Conservation (phyloP, 306 rosid genomes). For the Cucurbita maxima region DNA sequence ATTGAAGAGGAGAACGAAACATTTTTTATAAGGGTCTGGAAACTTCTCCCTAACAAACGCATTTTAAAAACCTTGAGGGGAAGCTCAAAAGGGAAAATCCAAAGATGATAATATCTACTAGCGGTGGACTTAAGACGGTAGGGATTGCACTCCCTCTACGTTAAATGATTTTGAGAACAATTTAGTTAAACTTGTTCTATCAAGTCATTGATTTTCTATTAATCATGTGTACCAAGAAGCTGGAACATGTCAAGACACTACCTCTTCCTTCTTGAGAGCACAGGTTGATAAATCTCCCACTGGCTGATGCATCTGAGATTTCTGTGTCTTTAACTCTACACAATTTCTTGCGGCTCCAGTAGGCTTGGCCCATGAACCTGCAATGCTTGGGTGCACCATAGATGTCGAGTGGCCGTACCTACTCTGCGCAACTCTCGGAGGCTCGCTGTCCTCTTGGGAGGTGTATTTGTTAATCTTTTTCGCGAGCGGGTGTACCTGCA, state of each 20-base stretch:
- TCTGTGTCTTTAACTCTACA: conserved; percentile 29
- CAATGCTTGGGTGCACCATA: conserved; percentile 16
- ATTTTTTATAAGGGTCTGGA: no score
- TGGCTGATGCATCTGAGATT: conserved; percentile 27
- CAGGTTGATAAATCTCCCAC: conserved; percentile 19
- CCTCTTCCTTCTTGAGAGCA: conserved; percentile 23
- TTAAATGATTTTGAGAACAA: background rate
- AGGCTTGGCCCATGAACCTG: conserved; percentile 22
- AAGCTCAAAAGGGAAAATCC: no score
- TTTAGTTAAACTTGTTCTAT: background rate
- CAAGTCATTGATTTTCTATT: background rate
- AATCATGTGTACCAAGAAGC: background rate
- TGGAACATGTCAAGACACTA: background rate
- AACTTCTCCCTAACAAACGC: no score
- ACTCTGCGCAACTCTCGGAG: conserved; percentile 16
- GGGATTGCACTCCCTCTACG: background rate
- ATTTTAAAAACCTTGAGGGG: no score
- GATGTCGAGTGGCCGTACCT: conserved; percentile 27
- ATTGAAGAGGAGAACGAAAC: no score
- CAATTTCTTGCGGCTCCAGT: conserved; percentile 15
- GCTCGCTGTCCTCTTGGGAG: conserved; percentile 24
- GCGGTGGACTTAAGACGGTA: no score
- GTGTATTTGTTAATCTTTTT: conserved; percentile 19
- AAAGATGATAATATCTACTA: no score
- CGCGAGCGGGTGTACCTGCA: conserved; percentile 39